phyloP scores from a whole-genome alignment of 2,329 filamentous ascomycete species.

The Kalaharituber pfeilii region DNA sequence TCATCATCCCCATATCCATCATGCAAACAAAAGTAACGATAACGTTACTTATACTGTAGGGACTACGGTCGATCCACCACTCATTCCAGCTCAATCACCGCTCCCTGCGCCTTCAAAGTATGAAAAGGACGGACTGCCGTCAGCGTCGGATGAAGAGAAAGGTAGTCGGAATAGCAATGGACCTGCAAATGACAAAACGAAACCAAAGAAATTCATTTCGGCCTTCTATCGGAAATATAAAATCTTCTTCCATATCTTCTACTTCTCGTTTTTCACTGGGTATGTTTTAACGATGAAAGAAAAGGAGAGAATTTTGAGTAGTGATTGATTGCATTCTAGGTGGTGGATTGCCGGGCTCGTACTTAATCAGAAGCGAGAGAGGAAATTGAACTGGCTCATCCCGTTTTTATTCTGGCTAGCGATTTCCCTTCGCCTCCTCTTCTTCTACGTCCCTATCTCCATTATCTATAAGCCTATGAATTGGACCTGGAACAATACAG shows the following conservation, averaged over 20 bases:
- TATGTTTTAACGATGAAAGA: slow-evolving; percentile 1
- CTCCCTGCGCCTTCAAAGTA: not conserved
- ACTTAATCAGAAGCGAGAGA: slow-evolving; percentile 40
- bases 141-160: not conserved
- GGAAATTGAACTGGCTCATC: slow-evolving; percentile 50
- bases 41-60: not conserved
- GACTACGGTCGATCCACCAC: not conserved
- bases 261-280: slow-evolving; percentile 33
- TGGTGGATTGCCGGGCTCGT: slow-evolving; percentile 67
- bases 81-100: not conserved
- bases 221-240: slow-evolving; percentile 32
- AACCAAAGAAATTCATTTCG: not conserved
- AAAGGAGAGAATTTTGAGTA: slow-evolving; percentile 2
- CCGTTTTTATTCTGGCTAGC: slow-evolving; percentile 67
- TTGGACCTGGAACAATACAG: slow-evolving; percentile 49
- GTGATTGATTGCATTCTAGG: slow-evolving; percentile 23
- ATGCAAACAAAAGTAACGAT: not conserved
- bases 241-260: slow-evolving; percentile 32
- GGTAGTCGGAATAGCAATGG: not conserved
- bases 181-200: too few species aligned
- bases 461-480: slow-evolving; percentile 49
- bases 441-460: slow-evolving; percentile 52
- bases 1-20: not conserved
- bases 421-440: slow-evolving; percentile 55
- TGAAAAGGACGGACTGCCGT: not conserved